Base-by-base conservation (phyloP, 192 early-diverging fungal genomes). In the Neocallimastix lanati region DNA sequence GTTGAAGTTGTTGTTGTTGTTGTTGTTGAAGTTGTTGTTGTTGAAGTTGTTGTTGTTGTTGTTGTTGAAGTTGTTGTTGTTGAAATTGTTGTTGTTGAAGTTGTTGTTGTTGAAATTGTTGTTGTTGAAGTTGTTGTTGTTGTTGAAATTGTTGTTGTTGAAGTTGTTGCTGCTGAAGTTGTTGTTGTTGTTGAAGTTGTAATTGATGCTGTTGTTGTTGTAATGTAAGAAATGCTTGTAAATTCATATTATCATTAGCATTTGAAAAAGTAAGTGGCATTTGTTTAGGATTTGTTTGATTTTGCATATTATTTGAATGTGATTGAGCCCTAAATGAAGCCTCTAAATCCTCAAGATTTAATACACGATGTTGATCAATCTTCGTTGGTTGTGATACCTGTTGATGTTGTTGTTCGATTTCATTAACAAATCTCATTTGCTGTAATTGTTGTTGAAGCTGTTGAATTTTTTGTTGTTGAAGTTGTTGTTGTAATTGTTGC, bases 301-400 rank as follows among this genome's bases (percentile, higher is more conserved):
- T 67, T 67, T 18, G 50, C 25, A 67, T 67, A 67, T 50, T 50
- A 21, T n/a, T 67, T n/a, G 50, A 67, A 9, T n/a, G 4, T 9
- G 50, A 7, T 79, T 79, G 83, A 30, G 79, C 78, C 1, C 83
- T 28, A 82, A 93, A 28, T 5, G 90, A 85, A 76, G 91, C 88
- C 80, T 94, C 93, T 0, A 93, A 85, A 77, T 94, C 93, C 6
- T 88, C 93, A 84, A 93, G 81, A 28, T 90, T 93, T 80, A 92
- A 81, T 79, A 88, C 85, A 81, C 85, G 92, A 38, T 88, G 78
- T 18, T 37, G 81, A 76, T n/a, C 40, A 35, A 67, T n/a, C 13
- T 33, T 29, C 21, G 29, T 25, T 13, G 29, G 28, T 50, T 50
- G n/a, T 27, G 30, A 13, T 16, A 35, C n/a, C 27, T 28, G 29